These are phyloP conservation scores for Camellia oleifera DNA, from an alignment of 179 eudicot species.

Conservation along the genomic window DNA sequence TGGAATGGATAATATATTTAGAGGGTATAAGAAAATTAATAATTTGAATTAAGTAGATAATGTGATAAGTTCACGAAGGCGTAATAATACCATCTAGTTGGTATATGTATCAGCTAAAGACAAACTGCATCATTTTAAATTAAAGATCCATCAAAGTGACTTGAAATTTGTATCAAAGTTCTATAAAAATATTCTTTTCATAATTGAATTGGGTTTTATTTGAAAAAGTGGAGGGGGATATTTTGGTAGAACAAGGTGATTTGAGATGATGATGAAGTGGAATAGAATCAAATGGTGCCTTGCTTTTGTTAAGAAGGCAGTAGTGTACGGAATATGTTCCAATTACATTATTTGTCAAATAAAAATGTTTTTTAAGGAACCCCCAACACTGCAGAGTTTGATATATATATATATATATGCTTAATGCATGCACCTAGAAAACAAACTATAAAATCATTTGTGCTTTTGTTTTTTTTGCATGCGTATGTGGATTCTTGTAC, in stretches of 20 bases:
- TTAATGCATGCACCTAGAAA: no score
- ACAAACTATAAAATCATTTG: background rate
- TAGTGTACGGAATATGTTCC: constrained; percentile 29
- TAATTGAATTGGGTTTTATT: constrained; percentile 6
- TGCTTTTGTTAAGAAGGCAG: constrained; percentile 25
- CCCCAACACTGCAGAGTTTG: background rate
- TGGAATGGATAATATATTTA: no score
- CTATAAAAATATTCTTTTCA: no score
- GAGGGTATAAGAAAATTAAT: no score
- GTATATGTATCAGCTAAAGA: no score
- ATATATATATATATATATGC: no score
- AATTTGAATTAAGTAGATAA: no score
- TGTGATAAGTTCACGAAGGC: no score
- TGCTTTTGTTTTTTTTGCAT: background rate
- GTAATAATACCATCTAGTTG: no score
- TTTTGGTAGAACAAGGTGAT: constrained; percentile 1
- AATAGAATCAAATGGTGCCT: constrained; percentile 23
- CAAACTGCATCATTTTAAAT: no score
- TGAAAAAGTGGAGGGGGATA: background rate
- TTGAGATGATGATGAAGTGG: constrained; percentile 17
- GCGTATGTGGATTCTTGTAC: constrained; percentile 6
- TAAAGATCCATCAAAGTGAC: no score
- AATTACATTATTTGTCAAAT: background rate
- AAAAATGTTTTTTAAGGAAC: background rate
- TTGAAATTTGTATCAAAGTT: no score